A percentile compares a stretch with the other conserved stretches of the same genome.
These are phyloP conservation scores for Cyberlindnera maritima DNA, from an alignment of 805 yeast species.

Conservation along the genomic window DNA sequence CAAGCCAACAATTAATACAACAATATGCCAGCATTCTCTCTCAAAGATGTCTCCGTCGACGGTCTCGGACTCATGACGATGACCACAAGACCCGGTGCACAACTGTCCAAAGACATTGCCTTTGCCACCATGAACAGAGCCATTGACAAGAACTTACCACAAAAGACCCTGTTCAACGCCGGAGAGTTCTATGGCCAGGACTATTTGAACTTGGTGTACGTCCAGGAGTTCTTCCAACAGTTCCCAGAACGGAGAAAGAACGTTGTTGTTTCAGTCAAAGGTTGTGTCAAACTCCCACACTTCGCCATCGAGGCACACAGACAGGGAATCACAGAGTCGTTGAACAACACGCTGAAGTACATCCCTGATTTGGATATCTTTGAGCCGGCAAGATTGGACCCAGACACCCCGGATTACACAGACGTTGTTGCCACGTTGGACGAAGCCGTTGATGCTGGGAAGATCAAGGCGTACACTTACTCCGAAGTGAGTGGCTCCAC, in stretches of 20 bases:
- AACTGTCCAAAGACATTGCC: conserved; percentile 48
- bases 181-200: conserved; percentile 77
- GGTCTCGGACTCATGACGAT: conserved; percentile 72
- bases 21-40: too few species aligned
- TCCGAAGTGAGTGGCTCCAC: conserved; percentile 69
- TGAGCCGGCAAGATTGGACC: conserved; percentile 73
- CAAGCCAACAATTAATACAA: too few species aligned
- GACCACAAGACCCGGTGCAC: conserved; percentile 63
- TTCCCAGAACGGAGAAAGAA: conserved; percentile 55
- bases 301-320: conserved; percentile 48
- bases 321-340: conserved; percentile 44
- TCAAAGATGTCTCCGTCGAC: too few species aligned
- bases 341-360: conserved; percentile 40
- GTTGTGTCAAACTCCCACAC: conserved; percentile 40
- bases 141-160: conserved; percentile 35
- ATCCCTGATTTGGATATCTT: conserved; percentile 56
- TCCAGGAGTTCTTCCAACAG: conserved; percentile 54
- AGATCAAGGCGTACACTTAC: conserved; percentile 66
- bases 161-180: conserved; percentile 58
- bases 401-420: conserved; percentile 47
- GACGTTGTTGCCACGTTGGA: conserved; percentile 55
- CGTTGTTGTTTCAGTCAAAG: conserved; percentile 66
- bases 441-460: conserved; percentile 61
- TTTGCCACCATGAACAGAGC: conserved; percentile 53
- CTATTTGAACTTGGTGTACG: conserved; percentile 50